Base-by-base conservation (phyloP, 2,329 filamentous ascomycete species). In the Penicillium vulpinum region DNA sequence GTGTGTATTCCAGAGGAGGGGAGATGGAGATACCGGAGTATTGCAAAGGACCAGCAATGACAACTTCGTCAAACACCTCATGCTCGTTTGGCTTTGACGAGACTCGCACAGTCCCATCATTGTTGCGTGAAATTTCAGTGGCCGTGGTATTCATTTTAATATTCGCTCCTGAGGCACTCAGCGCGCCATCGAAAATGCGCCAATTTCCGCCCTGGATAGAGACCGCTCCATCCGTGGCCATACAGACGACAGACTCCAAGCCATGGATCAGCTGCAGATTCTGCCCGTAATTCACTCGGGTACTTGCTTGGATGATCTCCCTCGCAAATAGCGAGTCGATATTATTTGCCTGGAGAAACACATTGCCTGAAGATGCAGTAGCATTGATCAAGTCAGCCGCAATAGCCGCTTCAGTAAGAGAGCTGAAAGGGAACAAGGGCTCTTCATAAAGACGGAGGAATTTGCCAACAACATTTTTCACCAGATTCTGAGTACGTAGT, bases 271-370 rank as follows among this genome's bases (percentile, higher is more conserved):
- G 79, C n/a, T 80, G 84, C 13, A 97, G 75, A 65, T 97, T 97
- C 47, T 92, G 91, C 0, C 90, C 94, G 75, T 97, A 99, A 74
- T 97, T 97, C 61, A 97, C 93, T 21, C 94, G 84, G 0, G 94
- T 97, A 56, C 87, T 89, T 2, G 93, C 91, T 75, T 97, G 93
- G 26, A 97, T 85, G 46, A 99, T 85, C 49, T 99, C 91, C 15
- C 85, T 84, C 0, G 87, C 81, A 70, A 96, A 97, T 0, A 78
- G 71, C 0, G 80, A 77, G 24, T 83, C 80, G 54, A 97, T 86
- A 67, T 84, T 83, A 65, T 91, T 89, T 38, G 83, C 77, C 26
- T 79, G 79, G 13, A 97, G 78, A 62, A 88, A 89, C 67, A 92
- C 84, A 58, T 86, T 80, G 5, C 92, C 94, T 0, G 92, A 91